Evolutionary conservation across 345 rosid species (phyloP), one percentile per base, ranked within the genome.

Genomic region (Adansonia digitata): DNA sequence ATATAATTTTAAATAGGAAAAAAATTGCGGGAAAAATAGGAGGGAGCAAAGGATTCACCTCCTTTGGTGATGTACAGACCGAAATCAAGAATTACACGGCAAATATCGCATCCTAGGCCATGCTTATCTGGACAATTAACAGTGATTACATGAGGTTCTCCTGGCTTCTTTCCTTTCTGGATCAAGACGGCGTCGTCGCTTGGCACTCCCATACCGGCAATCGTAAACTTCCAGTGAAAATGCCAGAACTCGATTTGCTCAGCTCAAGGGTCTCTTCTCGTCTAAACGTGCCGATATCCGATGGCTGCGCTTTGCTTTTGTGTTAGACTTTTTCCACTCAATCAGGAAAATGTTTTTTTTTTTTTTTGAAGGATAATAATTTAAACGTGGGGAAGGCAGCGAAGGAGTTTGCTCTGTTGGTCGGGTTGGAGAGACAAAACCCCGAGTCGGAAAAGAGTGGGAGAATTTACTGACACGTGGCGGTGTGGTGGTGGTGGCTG

Each of bases 71-170:
- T 89, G 78, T 78, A 87, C 40, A 94, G 92, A 2, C 97, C 97
- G 68, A 86, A 92, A 52, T 94, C 94, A 39, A 94, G 96, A 73
- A 94, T 83, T 40, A 84, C 85, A 57, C 87, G 76, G 80, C 92
- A 88, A 60, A 94, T 79, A 83, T 92, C 97, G 81, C 92, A 92
- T 10, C 88, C 91, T 7, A 94, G 93, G 35, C 95, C 92, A 63
- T 92, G 81, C 77, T 84, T 85, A 69, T 90, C 92, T 0, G 95
- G 94, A 77, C 95, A 93, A 80, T 93, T 93, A 17, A 90, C 94
- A 43, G 97, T 91, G 51, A 94, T 74, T 43, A 90, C 85, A 82
- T 75, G 82, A 14, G 98, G 86, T 5, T 94, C 95, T 13, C 89
- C 93, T 0, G 82, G 79, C 49, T 81, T 85, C 76, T 85, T 86